phyloP scores from a whole-genome alignment of 1,284 basidiomycete species.

The Irpex sp. region DNA sequence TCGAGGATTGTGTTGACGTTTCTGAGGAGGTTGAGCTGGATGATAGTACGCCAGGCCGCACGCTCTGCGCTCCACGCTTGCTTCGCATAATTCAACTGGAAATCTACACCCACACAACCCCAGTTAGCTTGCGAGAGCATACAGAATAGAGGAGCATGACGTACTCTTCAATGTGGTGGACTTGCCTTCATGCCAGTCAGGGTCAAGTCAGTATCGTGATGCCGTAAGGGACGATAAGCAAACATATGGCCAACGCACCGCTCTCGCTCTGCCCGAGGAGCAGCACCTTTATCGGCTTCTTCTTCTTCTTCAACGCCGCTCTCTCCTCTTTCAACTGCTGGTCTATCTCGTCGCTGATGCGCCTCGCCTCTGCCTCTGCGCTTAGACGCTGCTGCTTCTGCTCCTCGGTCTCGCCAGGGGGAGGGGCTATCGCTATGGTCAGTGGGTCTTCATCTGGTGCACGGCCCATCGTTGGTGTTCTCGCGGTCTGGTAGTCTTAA shows the following conservation, averaged over 20 bases:
- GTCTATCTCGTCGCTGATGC: constrained; percentile 61
- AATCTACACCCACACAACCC: constrained; percentile 44
- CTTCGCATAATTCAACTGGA: constrained; percentile 65
- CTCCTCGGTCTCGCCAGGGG: constrained; percentile 43
- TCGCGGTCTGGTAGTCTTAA: no score
- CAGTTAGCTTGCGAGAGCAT: neutral
- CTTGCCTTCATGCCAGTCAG: constrained; percentile 33
- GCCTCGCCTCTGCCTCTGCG: constrained; percentile 51
- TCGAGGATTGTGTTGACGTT: constrained; percentile 61
- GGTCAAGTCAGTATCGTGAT: neutral
- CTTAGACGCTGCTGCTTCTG: constrained; percentile 38
- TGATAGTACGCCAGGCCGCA: constrained; percentile 67
- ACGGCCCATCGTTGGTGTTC: constrained; percentile 23
- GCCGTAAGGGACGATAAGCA: neutral
- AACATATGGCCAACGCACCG: constrained; percentile 36
- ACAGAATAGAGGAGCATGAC: constrained; percentile 12
- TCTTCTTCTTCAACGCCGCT: constrained; percentile 45
- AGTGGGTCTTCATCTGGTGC: constrained; percentile 46
- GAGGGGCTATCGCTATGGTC: constrained; percentile 44
- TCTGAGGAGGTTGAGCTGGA: constrained; percentile 73
- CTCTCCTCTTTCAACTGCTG: constrained; percentile 52
- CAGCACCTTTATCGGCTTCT: constrained; percentile 50
- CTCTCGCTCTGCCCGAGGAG: constrained; percentile 73
- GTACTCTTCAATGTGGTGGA: constrained; percentile 51
- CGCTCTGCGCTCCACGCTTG: constrained; percentile 67